Evolutionary conservation across 108 stramenopile genomes (phyloP).

Genomic region (Cyclostephanos tholiformis): DNA sequence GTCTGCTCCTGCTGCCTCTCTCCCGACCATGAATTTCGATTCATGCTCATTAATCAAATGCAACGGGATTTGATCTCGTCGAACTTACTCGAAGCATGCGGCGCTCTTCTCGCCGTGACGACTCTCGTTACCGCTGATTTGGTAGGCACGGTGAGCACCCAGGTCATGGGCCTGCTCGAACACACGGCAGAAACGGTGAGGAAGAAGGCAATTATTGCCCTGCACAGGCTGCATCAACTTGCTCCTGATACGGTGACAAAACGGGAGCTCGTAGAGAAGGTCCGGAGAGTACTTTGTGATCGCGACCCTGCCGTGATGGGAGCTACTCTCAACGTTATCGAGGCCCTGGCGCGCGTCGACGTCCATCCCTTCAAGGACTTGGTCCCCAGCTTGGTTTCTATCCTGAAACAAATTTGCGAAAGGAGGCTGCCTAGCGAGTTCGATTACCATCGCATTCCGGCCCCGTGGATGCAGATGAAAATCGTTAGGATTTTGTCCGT

Average conservation of each 20-base stretch:
- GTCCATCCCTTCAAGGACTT: conserved; percentile 88
- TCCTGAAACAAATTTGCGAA: conserved; percentile 97
- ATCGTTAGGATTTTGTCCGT: conserved; percentile 91
- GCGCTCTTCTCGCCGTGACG: conserved; percentile 88
- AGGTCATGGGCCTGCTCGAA: conserved; percentile 71
- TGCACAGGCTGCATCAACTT: conserved; percentile 93
- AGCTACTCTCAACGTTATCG: conserved; percentile 89
- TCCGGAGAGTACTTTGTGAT: conserved; percentile 94
- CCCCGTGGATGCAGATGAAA: conserved; percentile 99
- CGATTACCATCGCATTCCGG: conserved; percentile 98
- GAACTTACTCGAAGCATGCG: conserved; percentile 91
- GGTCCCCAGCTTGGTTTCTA: conserved; percentile 91
- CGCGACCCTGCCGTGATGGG: conserved; percentile 98
- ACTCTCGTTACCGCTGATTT: conserved; percentile 91
- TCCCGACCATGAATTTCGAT: conserved; percentile 97
- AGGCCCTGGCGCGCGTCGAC: conserved; percentile 75
- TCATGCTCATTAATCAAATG: conserved; percentile 99
- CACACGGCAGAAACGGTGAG: conserved; percentile 85
- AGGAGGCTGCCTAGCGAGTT: conserved; percentile 96
- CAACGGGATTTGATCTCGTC: conserved; percentile 93
- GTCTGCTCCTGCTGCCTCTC: conserved; percentile 89
- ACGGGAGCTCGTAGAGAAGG: conserved; percentile 81
- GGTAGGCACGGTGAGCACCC: conserved; percentile 84
- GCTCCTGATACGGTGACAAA: conserved; percentile 76
- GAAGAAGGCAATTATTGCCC: conserved; percentile 92